A percentile compares a stretch with the other conserved stretches of the same genome.
Conservation (phyloP, 495 filamentous ascomycete species). For the Aspergillus ostianus region DNA sequence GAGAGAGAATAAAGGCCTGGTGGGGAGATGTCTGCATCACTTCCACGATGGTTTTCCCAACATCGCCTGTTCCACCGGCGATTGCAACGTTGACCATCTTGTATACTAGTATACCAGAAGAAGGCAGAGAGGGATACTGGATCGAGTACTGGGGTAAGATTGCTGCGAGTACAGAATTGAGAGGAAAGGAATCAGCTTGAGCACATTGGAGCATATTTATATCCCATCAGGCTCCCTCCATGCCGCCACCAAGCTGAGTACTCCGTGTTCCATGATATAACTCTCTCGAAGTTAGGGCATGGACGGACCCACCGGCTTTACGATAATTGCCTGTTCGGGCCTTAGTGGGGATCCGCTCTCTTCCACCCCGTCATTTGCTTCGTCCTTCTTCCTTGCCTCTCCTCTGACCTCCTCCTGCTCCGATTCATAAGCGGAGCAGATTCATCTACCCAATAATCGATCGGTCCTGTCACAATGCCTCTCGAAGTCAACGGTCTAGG, state of each 20-base stretch:
- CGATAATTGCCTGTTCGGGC: constrained; percentile 1
- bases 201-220: not conserved
- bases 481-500: not conserved
- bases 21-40: constrained; percentile 27
- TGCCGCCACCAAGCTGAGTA: too few species aligned
- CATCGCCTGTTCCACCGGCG: constrained; percentile 41
- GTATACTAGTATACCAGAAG: not conserved
- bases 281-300: not conserved
- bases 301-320: not conserved
- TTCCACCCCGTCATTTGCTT: not conserved
- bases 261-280: too few species aligned
- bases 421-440: not conserved
- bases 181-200: not conserved
- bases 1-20: constrained; percentile 34
- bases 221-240: not conserved
- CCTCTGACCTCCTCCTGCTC: not conserved
- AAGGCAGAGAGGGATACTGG: not conserved
- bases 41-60: constrained; percentile 44
- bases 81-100: constrained; percentile 43
- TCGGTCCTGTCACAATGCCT: not conserved
- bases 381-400: not conserved
- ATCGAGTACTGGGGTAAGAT: not conserved
- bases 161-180: not conserved
- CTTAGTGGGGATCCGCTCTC: not conserved
- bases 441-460: not conserved